Conservation (phyloP, 345 rosid species). For the Limnanthes douglasii region DNA sequence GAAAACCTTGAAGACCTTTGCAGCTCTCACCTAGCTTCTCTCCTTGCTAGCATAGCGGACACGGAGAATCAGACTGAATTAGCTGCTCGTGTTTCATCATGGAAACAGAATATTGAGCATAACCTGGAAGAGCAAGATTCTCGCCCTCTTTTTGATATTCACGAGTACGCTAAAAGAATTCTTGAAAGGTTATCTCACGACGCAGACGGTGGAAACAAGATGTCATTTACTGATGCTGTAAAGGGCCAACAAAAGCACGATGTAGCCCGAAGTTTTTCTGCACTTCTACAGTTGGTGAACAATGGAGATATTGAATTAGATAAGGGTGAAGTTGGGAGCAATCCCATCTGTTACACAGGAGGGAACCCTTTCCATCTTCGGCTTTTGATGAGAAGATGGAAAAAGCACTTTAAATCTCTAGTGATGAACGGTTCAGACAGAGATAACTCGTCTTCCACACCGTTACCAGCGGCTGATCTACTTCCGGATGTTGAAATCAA, state of each 20-base stretch:
- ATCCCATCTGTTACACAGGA: constrained; percentile 54
- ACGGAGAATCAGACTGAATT: constrained; percentile 82
- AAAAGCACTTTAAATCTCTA: too few species aligned
- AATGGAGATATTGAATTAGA: constrained; percentile 72
- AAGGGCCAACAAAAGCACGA: constrained; percentile 73
- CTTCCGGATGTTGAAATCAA: too few species aligned
- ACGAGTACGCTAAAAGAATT: constrained; percentile 60
- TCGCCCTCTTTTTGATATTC: constrained; percentile 84
- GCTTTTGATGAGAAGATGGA: too few species aligned
- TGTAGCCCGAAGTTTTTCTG: constrained; percentile 85
- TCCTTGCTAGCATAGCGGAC: constrained; percentile 89
- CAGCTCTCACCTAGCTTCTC: constrained; percentile 88
- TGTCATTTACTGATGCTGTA: constrained; percentile 51
- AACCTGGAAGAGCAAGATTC: constrained; percentile 91
- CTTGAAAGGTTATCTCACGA: constrained; percentile 42
- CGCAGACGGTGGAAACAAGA: constrained; percentile 15
- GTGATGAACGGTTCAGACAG: too few species aligned
- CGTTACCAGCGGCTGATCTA: too few species aligned
- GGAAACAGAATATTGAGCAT: constrained; percentile 91
- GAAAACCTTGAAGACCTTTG: constrained; percentile 91
- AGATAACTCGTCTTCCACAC: too few species aligned
- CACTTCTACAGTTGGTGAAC: constrained; percentile 96
- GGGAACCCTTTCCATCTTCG: constrained; percentile 54
- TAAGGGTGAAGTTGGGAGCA: constrained; percentile 17
- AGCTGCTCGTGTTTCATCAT: constrained; percentile 77